phyloP scores from a whole-genome alignment of 441 rosid genomes.

The Populus hybrid region DNA sequence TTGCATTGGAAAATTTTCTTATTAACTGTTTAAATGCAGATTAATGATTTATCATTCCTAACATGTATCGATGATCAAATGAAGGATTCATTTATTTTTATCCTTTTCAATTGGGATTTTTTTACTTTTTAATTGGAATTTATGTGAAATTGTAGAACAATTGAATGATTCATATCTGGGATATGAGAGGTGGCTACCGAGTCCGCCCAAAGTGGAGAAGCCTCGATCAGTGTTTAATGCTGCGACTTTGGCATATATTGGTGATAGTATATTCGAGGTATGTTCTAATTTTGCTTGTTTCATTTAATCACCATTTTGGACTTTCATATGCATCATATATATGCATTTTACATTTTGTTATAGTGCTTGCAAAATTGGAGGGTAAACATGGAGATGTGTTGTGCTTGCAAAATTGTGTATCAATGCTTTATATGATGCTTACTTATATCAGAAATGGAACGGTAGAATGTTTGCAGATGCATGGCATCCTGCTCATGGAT shows the following conservation, averaged over 20 bases:
- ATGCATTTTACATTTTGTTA: not conserved
- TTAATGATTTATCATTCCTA: not conserved
- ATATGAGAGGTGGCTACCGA: conserved; percentile 73
- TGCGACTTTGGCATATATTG: conserved; percentile 70
- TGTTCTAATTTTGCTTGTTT: conserved; percentile 11
- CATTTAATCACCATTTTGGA: not conserved
- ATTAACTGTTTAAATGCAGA: not conserved
- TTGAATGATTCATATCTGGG: conserved; percentile 54
- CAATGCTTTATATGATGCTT: not conserved
- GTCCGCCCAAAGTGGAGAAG: conserved; percentile 76
- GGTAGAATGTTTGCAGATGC: not conserved
- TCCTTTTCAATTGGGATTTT: not conserved
- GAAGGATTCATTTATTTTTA: not conserved
- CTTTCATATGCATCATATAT: too few species aligned
- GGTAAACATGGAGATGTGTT: not conserved
- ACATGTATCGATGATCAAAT: not conserved
- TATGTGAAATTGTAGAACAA: conserved; percentile 22
- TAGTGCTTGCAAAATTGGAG: not conserved
- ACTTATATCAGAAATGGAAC: not conserved
- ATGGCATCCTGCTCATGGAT: not conserved
- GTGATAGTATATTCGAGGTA: conserved; percentile 87
- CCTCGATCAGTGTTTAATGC: conserved; percentile 79
- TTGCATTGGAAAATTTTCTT: not conserved
- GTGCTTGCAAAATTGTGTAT: not conserved
- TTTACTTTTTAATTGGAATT: conserved; percentile 4